Evolutionary conservation across 805 yeast species (phyloP), one percentile per base, ranked within the genome.

Genomic region (Lipomyces sp.): DNA sequence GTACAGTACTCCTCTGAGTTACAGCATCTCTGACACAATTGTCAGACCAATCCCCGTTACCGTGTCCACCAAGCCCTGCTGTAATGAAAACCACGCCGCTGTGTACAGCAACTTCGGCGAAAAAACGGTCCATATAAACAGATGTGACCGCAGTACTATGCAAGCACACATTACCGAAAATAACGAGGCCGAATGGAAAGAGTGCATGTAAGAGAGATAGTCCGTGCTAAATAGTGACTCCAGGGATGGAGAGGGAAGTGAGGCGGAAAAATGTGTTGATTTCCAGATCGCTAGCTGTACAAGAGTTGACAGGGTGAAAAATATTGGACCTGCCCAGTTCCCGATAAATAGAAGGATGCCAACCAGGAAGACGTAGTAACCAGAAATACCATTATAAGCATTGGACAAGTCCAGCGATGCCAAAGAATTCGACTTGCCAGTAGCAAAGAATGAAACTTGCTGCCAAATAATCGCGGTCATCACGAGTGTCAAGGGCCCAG

Each of bases 51-150:
- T 11, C 3, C 58, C 48, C 19, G 41, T 19, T 7, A 46, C 14
- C 10, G 49, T 45, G 24, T 55, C 59, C 7, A 51, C 39, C 24
- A 37, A 33, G 1, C 45, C 53, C 34, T 55, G 59, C 40, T 51
- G 57, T 31, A 42, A n/a, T 7, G 47, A 14, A 29, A 43, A 43
- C 98, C 98, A 93, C 2, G 82, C 81, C 1, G 81, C 79, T 58
- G 83, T 82, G 65, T 84, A 93, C 32, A 95, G 75, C 3, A 93
- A 66, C 63, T 90, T 91, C 1, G 98, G 98, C 45, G 95, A 86
- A 70, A 93, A 93, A 6, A 93, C 98, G 1, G 98, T 90, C 98
- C 98, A 93, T 8, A 93, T 85, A 65, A 93, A 93, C 49, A 93
- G 72, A 66, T 93, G 98, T 63, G 83, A 85, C 59, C 95, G 74